Base-by-base conservation (phyloP, 306 rosid genomes). In the Rosa chinensis region DNA sequence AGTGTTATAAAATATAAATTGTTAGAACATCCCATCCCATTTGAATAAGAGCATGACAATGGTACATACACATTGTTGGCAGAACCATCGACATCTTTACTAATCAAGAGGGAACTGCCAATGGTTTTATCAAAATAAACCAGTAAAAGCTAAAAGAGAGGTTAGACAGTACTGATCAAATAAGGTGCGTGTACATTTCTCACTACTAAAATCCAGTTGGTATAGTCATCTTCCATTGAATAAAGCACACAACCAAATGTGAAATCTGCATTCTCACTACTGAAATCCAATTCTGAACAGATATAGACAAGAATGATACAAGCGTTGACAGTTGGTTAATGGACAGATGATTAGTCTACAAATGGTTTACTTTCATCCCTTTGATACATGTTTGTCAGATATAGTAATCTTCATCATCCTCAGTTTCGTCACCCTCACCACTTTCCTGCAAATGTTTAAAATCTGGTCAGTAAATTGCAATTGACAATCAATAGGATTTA, bases 381-480 rank as follows among this genome's bases (percentile, higher is more conserved):
- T 70, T 66, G 58, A 67, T 76, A 50, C 76, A 76, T 70, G 76
- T 56, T 35, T 47, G 47, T 82, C 58, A 17, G 70, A 10, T 25
- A 68, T 20, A 80, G 61, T 68, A 79, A 70, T 78, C 66, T 72
- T 89, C 92, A 32, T 81, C 84, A 7, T 87, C 91, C 53, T 88
- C 92, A 5, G 89, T 83, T 80, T 87, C 90, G 50, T 86, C 86
- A 67, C 67, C 89, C 71, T 89, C 94, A 0, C 92, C 91, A 20
- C 75, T 93, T 87, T 93, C 93, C 98, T 93, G 95, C 76, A 83
- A 83, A 80, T 45, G 68, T 44, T 76, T 28, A 25, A 72, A 39
- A 58, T 74, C 14, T 74, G 21, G 23, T 74, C 42, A n/a, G 78
- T 58, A 58, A 56, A 40, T 17, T 56, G 79, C 42, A 58, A 20